A percentile compares a stretch with the other conserved stretches of the same genome.
These are phyloP conservation scores for Pseudogymnoascus sp. DNA, from an alignment of 2,329 filamentous ascomycete genomes.

Conservation along the genomic window DNA sequence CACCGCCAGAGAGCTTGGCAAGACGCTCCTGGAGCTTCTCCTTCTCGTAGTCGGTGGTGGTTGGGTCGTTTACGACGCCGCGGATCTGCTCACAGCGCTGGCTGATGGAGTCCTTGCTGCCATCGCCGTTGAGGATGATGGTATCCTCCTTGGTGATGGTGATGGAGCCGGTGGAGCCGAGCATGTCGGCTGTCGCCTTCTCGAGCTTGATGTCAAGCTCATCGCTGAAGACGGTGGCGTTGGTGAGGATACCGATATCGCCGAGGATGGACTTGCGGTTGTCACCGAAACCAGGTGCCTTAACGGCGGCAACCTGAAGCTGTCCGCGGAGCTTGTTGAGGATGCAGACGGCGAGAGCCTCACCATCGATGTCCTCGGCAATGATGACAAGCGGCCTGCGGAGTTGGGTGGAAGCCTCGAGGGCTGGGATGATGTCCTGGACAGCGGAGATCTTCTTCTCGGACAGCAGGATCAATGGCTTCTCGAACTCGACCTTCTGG, in stretches of 20 bases:
- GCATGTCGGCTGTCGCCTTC: conserved; percentile 92
- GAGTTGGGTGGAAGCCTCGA: conserved; percentile 92
- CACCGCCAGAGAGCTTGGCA: conserved; percentile 96
- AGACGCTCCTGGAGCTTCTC: conserved; percentile 99
- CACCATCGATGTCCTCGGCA: conserved; percentile 97
- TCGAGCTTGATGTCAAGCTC: conserved; percentile 99
- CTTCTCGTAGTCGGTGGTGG: conserved; percentile 98
- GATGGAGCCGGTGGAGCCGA: conserved; percentile 94
- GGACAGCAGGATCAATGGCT: conserved; percentile 94
- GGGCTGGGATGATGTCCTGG: conserved; percentile 95
- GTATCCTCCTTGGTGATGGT: conserved; percentile 99
- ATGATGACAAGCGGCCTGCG: conserved; percentile 96
- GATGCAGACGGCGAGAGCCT: conserved; percentile 97
- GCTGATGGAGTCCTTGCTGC: conserved; percentile 83
- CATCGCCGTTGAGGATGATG: conserved; percentile 94
- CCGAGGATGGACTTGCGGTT: conserved; percentile 99
- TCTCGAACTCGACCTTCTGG: conserved; percentile 99
- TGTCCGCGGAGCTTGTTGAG: conserved; percentile 99
- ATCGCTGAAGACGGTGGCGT: conserved; percentile 94
- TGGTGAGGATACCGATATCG: conserved; percentile 90
- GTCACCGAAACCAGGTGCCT: conserved; percentile 98
- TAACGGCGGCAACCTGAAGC: conserved; percentile 96
- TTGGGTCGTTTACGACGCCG: conserved; percentile 87
- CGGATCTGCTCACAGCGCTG: conserved; percentile 99
- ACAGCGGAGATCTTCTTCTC: conserved; percentile 99